These are phyloP conservation scores for Quercus wislizeni DNA, from an alignment of 306 rosid genomes.

Conservation along the genomic window DNA sequence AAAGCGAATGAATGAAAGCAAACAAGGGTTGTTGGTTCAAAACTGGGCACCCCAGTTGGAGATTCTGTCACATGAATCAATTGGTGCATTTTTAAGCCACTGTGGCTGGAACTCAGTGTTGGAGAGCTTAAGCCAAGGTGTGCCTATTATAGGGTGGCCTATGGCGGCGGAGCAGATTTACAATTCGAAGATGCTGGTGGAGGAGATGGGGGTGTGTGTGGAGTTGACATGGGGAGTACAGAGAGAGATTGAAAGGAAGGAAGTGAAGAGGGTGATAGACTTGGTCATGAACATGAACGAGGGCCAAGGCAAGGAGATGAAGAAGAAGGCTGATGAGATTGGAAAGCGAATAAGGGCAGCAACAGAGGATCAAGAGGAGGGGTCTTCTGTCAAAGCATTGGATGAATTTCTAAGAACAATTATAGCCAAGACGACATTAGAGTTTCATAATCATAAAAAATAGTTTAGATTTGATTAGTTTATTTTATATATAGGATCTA, in stretches of 20 bases:
- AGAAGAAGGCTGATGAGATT: constrained; percentile 33
- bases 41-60: constrained; percentile 84
- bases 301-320: constrained; percentile 55
- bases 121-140: constrained; percentile 71
- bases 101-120: constrained; percentile 86
- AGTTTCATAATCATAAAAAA: neutral
- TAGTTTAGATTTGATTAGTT: no score
- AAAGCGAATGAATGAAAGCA: constrained; percentile 38
- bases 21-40: constrained; percentile 48
- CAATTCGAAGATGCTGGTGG: constrained; percentile 72
- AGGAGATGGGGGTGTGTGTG: constrained; percentile 65
- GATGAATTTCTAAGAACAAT: constrained; percentile 36
- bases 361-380: constrained; percentile 17
- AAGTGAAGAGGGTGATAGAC: constrained; percentile 56
- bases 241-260: constrained; percentile 21
- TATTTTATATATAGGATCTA: no score
- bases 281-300: constrained; percentile 33
- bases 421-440: neutral
- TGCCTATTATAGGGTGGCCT: constrained; percentile 77
- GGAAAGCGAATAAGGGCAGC: constrained; percentile 40
- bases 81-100: constrained; percentile 72
- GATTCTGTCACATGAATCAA: constrained; percentile 52
- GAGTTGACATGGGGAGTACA: constrained; percentile 52
- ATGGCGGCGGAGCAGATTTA: constrained; percentile 71
- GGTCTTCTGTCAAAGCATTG: constrained; percentile 36